Evolutionary conservation across 2,329 filamentous ascomycete genomes (phyloP).

Genomic region (Curvularia hawaiiensis): DNA sequence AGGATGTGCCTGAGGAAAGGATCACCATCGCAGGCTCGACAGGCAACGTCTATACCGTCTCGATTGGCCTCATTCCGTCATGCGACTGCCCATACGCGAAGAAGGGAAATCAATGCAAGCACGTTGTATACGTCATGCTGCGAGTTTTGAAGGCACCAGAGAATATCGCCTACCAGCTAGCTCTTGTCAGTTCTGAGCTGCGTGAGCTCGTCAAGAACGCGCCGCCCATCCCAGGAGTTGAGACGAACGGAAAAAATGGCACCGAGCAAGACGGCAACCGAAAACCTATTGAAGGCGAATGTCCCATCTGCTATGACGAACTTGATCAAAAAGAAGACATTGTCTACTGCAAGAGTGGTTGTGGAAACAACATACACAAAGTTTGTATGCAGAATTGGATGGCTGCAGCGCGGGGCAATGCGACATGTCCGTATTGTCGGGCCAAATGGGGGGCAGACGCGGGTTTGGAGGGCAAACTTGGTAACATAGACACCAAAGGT

Average conservation of each 20-base stretch:
- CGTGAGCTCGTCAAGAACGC: constrained; percentile 60
- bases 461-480: constrained; percentile 45
- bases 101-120: constrained; percentile 68
- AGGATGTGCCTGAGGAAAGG: constrained; percentile 56
- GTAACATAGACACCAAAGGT: constrained; percentile 53
- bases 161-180: constrained; percentile 64
- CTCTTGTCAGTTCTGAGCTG: constrained; percentile 64
- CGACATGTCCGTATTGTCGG: constrained; percentile 67
- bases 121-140: constrained; percentile 65
- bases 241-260: constrained; percentile 35
- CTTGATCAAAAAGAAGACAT: constrained; percentile 41
- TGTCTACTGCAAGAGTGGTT: constrained; percentile 63
- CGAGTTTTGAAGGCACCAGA: constrained; percentile 62
- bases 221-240: constrained; percentile 54
- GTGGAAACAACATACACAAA: constrained; percentile 68
- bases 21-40: constrained; percentile 65
- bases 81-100: constrained; percentile 62
- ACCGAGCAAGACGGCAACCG: constrained; percentile 53
- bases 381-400: constrained; percentile 62
- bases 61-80: constrained; percentile 56
- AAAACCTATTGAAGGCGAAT: constrained; percentile 66
- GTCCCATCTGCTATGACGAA: constrained; percentile 61
- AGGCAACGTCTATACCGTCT: constrained; percentile 65
- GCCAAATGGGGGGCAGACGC: constrained; percentile 58
- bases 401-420: constrained; percentile 35